These are phyloP conservation scores for Starmerella stigmatis DNA, from an alignment of 805 yeast species.

Conservation along the genomic window DNA sequence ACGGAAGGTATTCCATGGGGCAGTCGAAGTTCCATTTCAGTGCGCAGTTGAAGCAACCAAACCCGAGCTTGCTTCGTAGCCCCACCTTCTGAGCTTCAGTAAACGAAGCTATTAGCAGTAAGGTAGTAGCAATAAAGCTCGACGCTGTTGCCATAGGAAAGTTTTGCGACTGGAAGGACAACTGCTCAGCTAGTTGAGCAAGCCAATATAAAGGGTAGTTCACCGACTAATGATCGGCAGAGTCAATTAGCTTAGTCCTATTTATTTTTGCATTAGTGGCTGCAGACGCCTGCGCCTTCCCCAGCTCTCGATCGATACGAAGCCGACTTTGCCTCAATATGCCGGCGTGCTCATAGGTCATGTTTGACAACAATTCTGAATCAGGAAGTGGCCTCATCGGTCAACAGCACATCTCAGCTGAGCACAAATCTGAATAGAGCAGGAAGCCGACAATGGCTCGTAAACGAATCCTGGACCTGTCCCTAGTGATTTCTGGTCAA, in stretches of 20 bases:
- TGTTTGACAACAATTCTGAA: too few relatives aligned
- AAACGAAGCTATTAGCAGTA: neutral
- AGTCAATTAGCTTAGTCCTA: constrained; percentile 1
- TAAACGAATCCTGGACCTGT: neutral
- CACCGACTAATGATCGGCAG: neutral
- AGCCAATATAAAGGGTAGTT: neutral
- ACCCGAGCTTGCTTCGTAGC: constrained; percentile 26
- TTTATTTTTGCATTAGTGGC: constrained; percentile 3
- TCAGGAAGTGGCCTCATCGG: constrained; percentile 1
- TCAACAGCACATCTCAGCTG: too few relatives aligned
- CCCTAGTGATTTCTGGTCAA: neutral
- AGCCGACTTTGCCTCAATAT: neutral
- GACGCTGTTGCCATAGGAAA: too few relatives aligned
- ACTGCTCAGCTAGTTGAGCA: neutral
- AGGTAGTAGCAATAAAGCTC: neutral
- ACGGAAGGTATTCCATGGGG: constrained; percentile 21
- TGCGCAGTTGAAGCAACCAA: constrained; percentile 30
- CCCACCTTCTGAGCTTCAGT: constrained; percentile 28
- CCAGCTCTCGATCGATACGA: constrained; percentile 3
- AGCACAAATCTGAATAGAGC: too few relatives aligned
- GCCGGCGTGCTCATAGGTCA: neutral
- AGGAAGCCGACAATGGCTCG: too few relatives aligned
- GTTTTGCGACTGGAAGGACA: neutral
- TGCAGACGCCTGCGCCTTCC: constrained; percentile 1
- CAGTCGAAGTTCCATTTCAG: constrained; percentile 28